Evolutionary conservation across 495 filamentous ascomycete species (phyloP), one percentile per base, ranked within the genome.

Genomic region (Immersiella caudata): DNA sequence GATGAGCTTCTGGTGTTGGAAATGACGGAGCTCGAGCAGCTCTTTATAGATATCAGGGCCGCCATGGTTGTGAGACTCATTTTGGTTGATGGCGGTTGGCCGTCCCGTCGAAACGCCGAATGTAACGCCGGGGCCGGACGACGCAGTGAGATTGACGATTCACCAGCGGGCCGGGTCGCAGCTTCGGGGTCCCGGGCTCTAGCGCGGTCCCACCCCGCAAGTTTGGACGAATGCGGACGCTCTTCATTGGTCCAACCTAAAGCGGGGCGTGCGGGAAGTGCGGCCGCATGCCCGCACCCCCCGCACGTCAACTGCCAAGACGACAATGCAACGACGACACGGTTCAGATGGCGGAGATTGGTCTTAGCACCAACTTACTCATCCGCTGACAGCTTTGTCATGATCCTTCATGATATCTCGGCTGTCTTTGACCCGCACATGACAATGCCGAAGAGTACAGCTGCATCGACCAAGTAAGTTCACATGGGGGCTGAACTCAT

Each of bases 121-220:
- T 55, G 21, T 22, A 14, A 55, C 20, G 9, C 25, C 52, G 21
- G 52, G 52, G 24, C 25, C 25, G 52, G 24, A 26, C 7, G 52
- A 55, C 9, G 24, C 52, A 9, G 21, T 12, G 14, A n/a, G 52
- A 16, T 26, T 6, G 9, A 22, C 9, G 52, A 55, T 55, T 6
- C 52, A 46, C 11, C 40, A n/a, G n/a, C 52, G 21, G 52, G 52
- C 25, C 52, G 52, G 52, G 52, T 24, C n/a, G 52, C 14, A 26
- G 52, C 25, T 55, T 55, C 52, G 52, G 52, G 52, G 52, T 55
- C 52, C 52, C 52, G 52, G 52, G 52, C 3, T 55, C 25, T 55
- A 9, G 52, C 40, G 40, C 16, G 40, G 40, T 4, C 40, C 40
- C 40, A 46, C 16, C 40, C 40, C 29, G 29, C 29, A 33, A 33